Base-by-base conservation (phyloP, 2,329 filamentous ascomycete genomes). In the Trichoderma gracile region DNA sequence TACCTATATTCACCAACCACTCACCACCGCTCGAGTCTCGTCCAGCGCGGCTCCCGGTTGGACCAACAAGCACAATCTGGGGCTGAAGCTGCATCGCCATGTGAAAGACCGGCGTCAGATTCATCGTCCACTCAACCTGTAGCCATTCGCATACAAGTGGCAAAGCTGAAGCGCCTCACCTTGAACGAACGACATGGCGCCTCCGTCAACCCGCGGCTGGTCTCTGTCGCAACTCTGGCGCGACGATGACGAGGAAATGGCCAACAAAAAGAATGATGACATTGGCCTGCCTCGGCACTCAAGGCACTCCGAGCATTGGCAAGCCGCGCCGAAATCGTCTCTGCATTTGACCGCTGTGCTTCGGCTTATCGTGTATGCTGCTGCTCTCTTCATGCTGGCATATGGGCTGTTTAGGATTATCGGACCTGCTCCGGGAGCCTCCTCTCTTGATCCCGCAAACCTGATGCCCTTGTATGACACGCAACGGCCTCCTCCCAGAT, bases 181-280 rank as follows among this genome's bases (percentile, higher is more conserved):
- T n/a, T n/a, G n/a, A 33, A 19, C 17, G 19, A 30, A 27, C 30
- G 40, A 30, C 40, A 66, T 64, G 65, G 45, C 47, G 21, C 14
- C 55, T 27, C 52, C 63, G 23, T 69, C 69, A 62, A 63, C 68
- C 45, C 73, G 74, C 67, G 71, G 72, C 52, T 73, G 73, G 67
- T 68, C 74, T 54, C 65, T 70, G 63, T 71, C 73, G 54, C 74
- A 78, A 65, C 73, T 82, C 61, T 84, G 82, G 74, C 73, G 80
- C 65, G 80, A 77, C 71, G 81, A 86, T 68, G 81, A 86, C 68
- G 83, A 85, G 69, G 83, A 85, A 69, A 76, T 85, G 73, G 82
- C 80, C 58, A 87, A 86, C 63, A 87, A 87, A 75, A 87, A 86
- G 75, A 80, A 86, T 72, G 85, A 87, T 72, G 84, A 87, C 72